Percentiles rank a stretch among this genome's conserved stretches.
Evolutionary conservation across 2,329 filamentous ascomycete genomes (phyloP).

Genomic region (Arthrobotrys iridis): DNA sequence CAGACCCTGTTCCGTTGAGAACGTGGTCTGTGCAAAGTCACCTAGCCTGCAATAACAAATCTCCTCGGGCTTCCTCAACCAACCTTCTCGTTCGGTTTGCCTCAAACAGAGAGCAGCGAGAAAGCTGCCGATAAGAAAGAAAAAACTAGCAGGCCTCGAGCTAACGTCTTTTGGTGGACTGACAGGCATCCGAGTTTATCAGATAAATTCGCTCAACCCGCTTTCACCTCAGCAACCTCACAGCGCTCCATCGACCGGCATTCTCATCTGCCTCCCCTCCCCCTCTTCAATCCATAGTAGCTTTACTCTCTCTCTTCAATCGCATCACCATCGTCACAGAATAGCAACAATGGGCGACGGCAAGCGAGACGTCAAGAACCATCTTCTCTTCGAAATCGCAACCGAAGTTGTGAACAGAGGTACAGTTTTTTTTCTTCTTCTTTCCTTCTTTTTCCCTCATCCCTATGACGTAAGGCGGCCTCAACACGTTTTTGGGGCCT

Average conservation of each 20-base stretch:
- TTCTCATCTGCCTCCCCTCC: slow-evolving; percentile 3
- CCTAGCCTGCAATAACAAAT: slow-evolving; percentile 6
- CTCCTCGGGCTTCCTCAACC: slow-evolving; percentile 12
- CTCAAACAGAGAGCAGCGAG: slow-evolving; percentile 9
- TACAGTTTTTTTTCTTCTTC: slow-evolving; percentile 62
- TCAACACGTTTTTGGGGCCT: slow-evolving; percentile 41
- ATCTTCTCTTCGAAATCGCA: slow-evolving; percentile 94
- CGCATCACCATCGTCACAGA: not conserved
- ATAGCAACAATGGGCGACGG: slow-evolving; percentile 55
- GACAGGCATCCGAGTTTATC: slow-evolving; percentile 27
- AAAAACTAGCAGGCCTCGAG: not conserved
- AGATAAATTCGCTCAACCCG: slow-evolving; percentile 49
- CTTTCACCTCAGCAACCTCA: slow-evolving; percentile 12
- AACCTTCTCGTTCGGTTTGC: not conserved
- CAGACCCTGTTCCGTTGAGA: not conserved
- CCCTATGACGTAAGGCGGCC: slow-evolving; percentile 42
- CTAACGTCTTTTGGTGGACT: slow-evolving; percentile 24
- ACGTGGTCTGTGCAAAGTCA: slow-evolving; percentile 33
- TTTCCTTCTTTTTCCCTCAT: not conserved
- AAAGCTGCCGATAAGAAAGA: slow-evolving; percentile 37
- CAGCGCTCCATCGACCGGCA: slow-evolving; percentile 2
- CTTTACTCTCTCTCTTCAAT: slow-evolving; percentile 1
- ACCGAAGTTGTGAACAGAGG: slow-evolving; percentile 97
- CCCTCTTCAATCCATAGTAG: not conserved
- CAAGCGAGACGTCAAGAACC: slow-evolving; percentile 83